Evolutionary conservation across 306 rosid genomes (phyloP).

Genomic region (Acacia confusa): DNA sequence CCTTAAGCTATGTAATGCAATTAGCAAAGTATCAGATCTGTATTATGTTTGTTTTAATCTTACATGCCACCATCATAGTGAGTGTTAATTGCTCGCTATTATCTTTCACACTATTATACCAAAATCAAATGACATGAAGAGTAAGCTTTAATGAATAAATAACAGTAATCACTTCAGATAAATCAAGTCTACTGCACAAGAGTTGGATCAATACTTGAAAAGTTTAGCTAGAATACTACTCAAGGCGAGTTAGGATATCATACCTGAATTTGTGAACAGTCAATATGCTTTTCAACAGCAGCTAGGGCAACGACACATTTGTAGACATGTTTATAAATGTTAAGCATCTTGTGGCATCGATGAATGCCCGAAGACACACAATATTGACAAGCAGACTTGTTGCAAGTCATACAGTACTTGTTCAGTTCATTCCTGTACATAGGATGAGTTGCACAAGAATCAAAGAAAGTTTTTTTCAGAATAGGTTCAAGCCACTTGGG

Average conservation of each 20-base stretch:
- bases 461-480: constrained; percentile 35
- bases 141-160: not conserved
- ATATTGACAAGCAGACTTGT: constrained; percentile 39
- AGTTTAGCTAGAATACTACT: not conserved
- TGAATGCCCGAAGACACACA: constrained; percentile 43
- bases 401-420: constrained; percentile 49
- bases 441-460: constrained; percentile 33
- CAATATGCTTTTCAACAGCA: constrained; percentile 44
- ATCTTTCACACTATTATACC: not conserved
- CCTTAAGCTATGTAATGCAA: not conserved
- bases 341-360: constrained; percentile 39
- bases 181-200: not conserved
- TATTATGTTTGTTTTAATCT: not conserved
- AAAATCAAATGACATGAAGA: constrained; percentile 14
- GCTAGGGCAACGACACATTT: constrained; percentile 45
- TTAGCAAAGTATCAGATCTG: not conserved
- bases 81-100: not conserved
- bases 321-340: constrained; percentile 44
- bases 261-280: constrained; percentile 59
- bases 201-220: not conserved
- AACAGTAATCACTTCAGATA: constrained; percentile 4
- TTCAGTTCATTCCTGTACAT: constrained; percentile 35
- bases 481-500: constrained; percentile 48
- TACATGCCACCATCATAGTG: not conserved
- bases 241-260: not conserved